Evolutionary conservation across 176 grass and related monocot species (phyloP).

Genomic region (Eragrostis nindensis): DNA sequence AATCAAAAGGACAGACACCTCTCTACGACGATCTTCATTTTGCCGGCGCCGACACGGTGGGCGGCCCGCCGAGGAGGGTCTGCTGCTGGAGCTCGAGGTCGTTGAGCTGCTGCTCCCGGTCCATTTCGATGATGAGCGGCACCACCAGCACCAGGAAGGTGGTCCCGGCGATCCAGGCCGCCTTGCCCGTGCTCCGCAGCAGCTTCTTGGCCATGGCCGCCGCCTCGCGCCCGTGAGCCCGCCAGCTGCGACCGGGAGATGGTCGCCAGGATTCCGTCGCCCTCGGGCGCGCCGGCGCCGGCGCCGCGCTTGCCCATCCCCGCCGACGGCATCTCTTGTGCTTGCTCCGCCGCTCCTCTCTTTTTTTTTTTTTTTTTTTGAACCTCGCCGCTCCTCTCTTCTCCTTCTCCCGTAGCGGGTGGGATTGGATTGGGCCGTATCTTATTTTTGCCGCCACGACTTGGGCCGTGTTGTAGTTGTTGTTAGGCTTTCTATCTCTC

Average conservation of each 20-base stretch:
- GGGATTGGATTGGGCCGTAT: no score
- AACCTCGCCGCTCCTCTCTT: no score
- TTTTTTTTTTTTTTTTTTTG: no score
- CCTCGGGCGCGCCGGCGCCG: no score
- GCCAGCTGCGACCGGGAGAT: constrained; percentile 61
- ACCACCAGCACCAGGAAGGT: constrained; percentile 84
- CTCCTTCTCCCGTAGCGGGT: no score
- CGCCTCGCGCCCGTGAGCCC: constrained; percentile 48
- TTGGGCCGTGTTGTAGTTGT: no score
- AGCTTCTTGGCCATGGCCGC: constrained; percentile 63
- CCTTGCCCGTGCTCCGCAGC: constrained; percentile 78
- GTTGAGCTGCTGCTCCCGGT: constrained; percentile 81
- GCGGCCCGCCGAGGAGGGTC: constrained; percentile 64
- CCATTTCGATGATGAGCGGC: constrained; percentile 93
- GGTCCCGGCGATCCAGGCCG: constrained; percentile 86
- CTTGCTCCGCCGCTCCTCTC: no score
- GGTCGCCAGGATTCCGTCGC: constrained; percentile 56
- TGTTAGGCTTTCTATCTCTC: no score
- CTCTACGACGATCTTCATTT: no score
- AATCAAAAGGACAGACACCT: no score
- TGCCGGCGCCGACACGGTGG: background rate
- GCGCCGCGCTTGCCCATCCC: constrained; percentile 44
- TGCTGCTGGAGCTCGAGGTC: constrained; percentile 82
- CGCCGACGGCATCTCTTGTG: constrained; percentile 35
- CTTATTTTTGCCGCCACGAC: no score